Evolutionary conservation across 495 filamentous ascomycete species (phyloP).

Genomic region (Tetracladium setigerum): DNA sequence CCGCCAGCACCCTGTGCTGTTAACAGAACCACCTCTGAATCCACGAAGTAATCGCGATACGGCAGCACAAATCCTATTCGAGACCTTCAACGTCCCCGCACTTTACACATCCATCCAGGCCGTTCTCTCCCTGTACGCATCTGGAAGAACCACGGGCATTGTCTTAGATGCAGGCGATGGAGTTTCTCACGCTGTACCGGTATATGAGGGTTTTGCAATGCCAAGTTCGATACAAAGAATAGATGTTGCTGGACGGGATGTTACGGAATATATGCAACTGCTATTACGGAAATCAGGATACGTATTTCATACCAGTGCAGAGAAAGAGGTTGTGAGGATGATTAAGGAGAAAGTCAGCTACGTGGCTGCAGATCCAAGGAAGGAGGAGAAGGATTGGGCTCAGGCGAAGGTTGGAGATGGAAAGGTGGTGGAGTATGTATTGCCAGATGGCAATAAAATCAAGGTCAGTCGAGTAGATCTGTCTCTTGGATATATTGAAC

Average conservation of each 20-base stretch:
- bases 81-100: slow-evolving; percentile 97
- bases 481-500: too few species aligned
- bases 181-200: slow-evolving; percentile 94
- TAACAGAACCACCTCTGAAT: slow-evolving; percentile 96
- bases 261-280: slow-evolving; percentile 91
- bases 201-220: slow-evolving; percentile 97
- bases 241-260: slow-evolving; percentile 95
- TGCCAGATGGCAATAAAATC: slow-evolving; percentile 89
- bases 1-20: slow-evolving; percentile 78
- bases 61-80: slow-evolving; percentile 95
- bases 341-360: slow-evolving; percentile 96
- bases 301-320: slow-evolving; percentile 93
- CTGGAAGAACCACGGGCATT: slow-evolving; percentile 91
- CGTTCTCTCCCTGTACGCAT: slow-evolving; percentile 92
- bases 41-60: slow-evolving; percentile 93
- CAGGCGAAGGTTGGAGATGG: slow-evolving; percentile 49
- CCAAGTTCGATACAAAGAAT: slow-evolving; percentile 90
- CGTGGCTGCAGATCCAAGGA: slow-evolving; percentile 82
- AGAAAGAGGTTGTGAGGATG: slow-evolving; percentile 93
- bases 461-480: slow-evolving; percentile 45
- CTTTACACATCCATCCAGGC: slow-evolving; percentile 97
- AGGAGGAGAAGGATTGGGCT: slow-evolving; percentile 95
- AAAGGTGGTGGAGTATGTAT: slow-evolving; percentile 74
- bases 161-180: slow-evolving; percentile 94
- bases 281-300: slow-evolving; percentile 87